Percentiles rank a stretch among this genome's conserved stretches.
phyloP scores from a whole-genome alignment of 2,329 filamentous ascomycete genomes.

The Aspergillus sp. region DNA sequence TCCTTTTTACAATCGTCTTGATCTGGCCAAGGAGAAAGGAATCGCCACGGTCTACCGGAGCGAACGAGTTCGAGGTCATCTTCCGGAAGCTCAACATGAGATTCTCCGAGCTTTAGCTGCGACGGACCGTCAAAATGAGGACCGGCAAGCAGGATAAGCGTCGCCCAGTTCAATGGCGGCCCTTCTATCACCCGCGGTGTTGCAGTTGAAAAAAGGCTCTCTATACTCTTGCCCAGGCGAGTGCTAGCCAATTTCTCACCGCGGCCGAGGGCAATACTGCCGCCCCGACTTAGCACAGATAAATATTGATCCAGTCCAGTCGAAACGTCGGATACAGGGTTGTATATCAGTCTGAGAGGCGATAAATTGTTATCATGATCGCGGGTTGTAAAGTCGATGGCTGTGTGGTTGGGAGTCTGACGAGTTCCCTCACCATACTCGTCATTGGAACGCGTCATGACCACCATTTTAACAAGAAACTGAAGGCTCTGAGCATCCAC shows the following conservation, averaged over 20 bases:
- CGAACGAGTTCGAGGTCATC: constrained; percentile 2
- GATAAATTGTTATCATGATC: constrained; percentile 1
- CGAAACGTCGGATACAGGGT: neutral
- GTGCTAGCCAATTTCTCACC: constrained; percentile 2
- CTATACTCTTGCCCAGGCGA: neutral
- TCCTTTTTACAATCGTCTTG: constrained; percentile 2
- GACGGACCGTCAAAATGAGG: constrained; percentile 3
- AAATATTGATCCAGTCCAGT: constrained; percentile 1
- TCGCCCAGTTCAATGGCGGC: constrained; percentile 2
- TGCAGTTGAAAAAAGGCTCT: constrained; percentile 2
- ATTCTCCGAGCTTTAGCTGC: constrained; percentile 1
- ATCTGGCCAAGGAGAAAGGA: constrained; percentile 1
- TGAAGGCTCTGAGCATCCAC: neutral
- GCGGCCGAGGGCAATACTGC: constrained; percentile 4
- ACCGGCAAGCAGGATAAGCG: constrained; percentile 1
- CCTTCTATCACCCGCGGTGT: constrained; percentile 1
- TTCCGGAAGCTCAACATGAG: constrained; percentile 2
- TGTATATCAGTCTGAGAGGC: neutral
- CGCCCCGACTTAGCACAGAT: constrained; percentile 1
- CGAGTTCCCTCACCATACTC: neutral
- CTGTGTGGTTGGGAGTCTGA: neutral
- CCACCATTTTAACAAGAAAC: neutral
- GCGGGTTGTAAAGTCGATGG: constrained; percentile 1
- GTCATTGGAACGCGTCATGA: neutral
- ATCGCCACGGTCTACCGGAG: constrained; percentile 2